Percentiles rank a stretch among this genome's conserved stretches.
Conservation (phyloP, 371 early-diverging fungal species). For the Mortierella polycephala region DNA sequence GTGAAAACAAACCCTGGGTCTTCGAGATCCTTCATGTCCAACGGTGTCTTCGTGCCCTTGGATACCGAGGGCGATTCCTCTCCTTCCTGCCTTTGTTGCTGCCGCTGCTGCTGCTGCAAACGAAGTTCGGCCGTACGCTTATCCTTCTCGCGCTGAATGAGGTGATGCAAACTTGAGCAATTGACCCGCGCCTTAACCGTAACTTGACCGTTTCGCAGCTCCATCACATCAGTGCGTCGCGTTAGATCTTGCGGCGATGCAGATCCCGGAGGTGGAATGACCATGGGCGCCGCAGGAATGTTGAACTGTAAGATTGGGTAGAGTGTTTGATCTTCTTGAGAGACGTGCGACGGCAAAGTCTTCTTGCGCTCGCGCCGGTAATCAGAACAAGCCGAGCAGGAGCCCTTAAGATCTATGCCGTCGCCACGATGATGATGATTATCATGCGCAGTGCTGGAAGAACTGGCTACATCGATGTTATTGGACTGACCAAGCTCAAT, state of each 20-base stretch:
- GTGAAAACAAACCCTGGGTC: constrained; percentile 49
- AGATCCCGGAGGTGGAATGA: background rate
- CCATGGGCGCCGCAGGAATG: constrained; percentile 7
- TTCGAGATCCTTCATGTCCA: constrained; percentile 21
- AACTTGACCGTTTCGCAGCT: constrained; percentile 19
- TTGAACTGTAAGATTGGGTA: constrained; percentile 37
- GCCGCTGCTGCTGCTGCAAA: background rate
- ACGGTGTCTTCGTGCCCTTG: background rate
- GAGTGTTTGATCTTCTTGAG: constrained; percentile 9
- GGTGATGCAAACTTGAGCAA: constrained; percentile 44
- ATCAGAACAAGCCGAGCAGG: constrained; percentile 23
- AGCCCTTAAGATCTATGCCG: constrained; percentile 14
- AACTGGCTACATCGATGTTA: background rate
- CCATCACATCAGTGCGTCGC: constrained; percentile 19
- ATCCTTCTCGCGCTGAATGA: constrained; percentile 36
- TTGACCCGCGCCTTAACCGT: constrained; percentile 32
- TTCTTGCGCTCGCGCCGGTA: constrained; percentile 14
- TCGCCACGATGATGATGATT: constrained; percentile 16
- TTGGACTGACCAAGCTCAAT: constrained; percentile 27
- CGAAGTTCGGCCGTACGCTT: constrained; percentile 6
- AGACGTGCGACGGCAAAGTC: constrained; percentile 9
- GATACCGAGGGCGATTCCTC: background rate
- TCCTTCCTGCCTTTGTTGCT: background rate
- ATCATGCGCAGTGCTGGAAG: background rate
- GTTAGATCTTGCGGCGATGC: background rate